phyloP scores from a whole-genome alignment of 2,329 filamentous ascomycete species.

The Eutypella sp. region DNA sequence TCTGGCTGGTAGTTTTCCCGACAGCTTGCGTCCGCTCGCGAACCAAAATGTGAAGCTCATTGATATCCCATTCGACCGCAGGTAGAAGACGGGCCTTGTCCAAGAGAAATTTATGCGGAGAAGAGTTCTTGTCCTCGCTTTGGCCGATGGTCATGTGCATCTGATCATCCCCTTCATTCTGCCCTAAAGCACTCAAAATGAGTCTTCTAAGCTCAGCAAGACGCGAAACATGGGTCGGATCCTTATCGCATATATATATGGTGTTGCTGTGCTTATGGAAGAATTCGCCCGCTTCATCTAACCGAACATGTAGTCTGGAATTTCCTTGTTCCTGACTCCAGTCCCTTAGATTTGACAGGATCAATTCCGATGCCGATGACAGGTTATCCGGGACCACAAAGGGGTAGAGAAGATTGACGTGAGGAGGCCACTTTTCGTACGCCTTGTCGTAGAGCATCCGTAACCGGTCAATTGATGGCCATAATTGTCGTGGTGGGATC shows the following conservation, averaged over 20 bases:
- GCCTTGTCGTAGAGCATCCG: slow-evolving; percentile 59
- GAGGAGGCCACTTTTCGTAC: slow-evolving; percentile 59
- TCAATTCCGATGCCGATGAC: slow-evolving; percentile 33
- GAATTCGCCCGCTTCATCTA: slow-evolving; percentile 44
- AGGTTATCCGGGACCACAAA: slow-evolving; percentile 51
- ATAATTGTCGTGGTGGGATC: slow-evolving; percentile 46
- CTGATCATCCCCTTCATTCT: slow-evolving; percentile 26
- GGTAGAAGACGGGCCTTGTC: slow-evolving; percentile 48
- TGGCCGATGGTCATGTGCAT: slow-evolving; percentile 60
- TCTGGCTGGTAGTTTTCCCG: slow-evolving; percentile 34
- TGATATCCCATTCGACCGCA: slow-evolving; percentile 41
- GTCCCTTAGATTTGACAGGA: slow-evolving; percentile 30
- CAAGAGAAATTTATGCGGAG: slow-evolving; percentile 45
- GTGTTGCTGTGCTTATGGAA: slow-evolving; percentile 45
- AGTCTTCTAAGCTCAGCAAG: slow-evolving; percentile 30
- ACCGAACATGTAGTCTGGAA: slow-evolving; percentile 19
- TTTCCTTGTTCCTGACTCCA: slow-evolving; percentile 8
- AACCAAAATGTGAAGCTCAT: slow-evolving; percentile 47
- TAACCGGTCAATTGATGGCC: slow-evolving; percentile 46
- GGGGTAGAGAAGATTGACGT: slow-evolving; percentile 63
- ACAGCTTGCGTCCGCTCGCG: slow-evolving; percentile 35
- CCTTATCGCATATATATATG: slow-evolving; percentile 37
- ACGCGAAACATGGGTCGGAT: slow-evolving; percentile 10
- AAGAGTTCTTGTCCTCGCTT: slow-evolving; percentile 39
- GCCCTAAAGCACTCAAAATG: slow-evolving; percentile 33